These are phyloP conservation scores for Diaporthe sp. DNA, from an alignment of 2,329 filamentous ascomycete species.

Conservation along the genomic window DNA sequence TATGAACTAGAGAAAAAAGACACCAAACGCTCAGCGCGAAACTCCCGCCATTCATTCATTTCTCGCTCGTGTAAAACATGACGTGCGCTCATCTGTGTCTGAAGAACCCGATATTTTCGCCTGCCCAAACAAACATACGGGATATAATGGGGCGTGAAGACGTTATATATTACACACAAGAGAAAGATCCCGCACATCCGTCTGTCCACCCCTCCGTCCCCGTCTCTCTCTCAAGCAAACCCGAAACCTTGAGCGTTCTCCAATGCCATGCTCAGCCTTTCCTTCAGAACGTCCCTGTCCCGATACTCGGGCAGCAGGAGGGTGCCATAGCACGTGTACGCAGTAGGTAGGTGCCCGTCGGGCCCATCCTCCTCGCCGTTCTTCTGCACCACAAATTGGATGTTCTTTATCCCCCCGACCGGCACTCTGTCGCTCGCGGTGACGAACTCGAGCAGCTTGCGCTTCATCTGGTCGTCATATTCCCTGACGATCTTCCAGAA, in stretches of 20 bases:
- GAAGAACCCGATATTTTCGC: not conserved
- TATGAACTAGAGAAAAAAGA: not conserved
- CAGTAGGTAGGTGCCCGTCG: slow-evolving; percentile 79
- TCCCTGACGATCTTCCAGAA: slow-evolving; percentile 87
- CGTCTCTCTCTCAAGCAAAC: slow-evolving; percentile 63
- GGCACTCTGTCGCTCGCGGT: slow-evolving; percentile 93
- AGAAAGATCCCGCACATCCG: not conserved
- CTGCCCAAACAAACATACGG: not conserved
- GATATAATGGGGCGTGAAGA: not conserved
- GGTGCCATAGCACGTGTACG: slow-evolving; percentile 93
- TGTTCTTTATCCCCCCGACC: slow-evolving; percentile 84
- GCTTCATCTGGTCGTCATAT: slow-evolving; percentile 78
- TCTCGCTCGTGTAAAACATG: not conserved
- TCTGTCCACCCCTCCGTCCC: not conserved
- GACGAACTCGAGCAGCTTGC: slow-evolving; percentile 89
- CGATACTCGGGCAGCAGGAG: slow-evolving; percentile 88
- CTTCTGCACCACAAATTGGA: slow-evolving; percentile 87
- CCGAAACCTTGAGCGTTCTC: slow-evolving; percentile 93
- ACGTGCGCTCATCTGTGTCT: not conserved
- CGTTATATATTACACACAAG: slow-evolving; percentile 7
- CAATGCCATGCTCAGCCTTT: slow-evolving; percentile 86
- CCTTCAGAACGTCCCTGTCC: slow-evolving; percentile 76
- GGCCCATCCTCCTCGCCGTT: slow-evolving; percentile 75
- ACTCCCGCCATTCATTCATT: not conserved
- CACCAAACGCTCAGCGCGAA: not conserved